Evolutionary conservation across 352 stramenopile species (phyloP), one percentile per base, ranked within the genome.

Genomic region (Globisporangium yorkense): DNA sequence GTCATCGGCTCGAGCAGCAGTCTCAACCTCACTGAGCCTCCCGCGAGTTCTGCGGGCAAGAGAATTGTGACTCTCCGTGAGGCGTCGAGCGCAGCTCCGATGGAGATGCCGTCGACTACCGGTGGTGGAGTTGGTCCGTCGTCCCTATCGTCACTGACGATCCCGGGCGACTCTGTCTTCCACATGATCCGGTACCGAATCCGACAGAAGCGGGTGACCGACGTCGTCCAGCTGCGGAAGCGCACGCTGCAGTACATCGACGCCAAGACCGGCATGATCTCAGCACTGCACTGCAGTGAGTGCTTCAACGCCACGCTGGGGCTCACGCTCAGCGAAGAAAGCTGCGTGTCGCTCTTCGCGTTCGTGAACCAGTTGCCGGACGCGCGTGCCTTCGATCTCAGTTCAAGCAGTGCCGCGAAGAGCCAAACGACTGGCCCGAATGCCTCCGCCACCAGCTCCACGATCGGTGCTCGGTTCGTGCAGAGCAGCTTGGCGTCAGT

Each of bases 51-150:
- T 12, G 4, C 37, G 13, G 67, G 65, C 27, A 70, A 71, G 31
- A 80, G 75, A 50, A 86, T 86, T 46, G 33, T 86, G n/a, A 80
- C 74, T 1, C 56, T 88, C 39, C 84, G 80, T 52, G 78, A 88
- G 20, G 71, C 75, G 39, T 82, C 76, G 24, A 80, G 67, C 35
- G 65, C 62, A 5, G 54, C 57, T 0, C 47, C 57, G 8, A 59
- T 80, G 62, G 56, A 59, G 13, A 69, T 59, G 56, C 35, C 5
- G 57, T 31, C 48, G 48, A 46, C 48, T 37, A 44, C n/a, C 5
- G n/a, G 33, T 15, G 43, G 33, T 9, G 33, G 12, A 18, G 37
- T 43, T 45, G 43, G 9, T 33, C 2, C 54, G 21, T 31, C 56
- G 1, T 50, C 57, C 4, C 44, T 7, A 4, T 40, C 20, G 12